A percentile compares a stretch with the other conserved stretches of the same genome.
Conservation (phyloP, 441 rosid species). For the Oxalis stricta region DNA sequence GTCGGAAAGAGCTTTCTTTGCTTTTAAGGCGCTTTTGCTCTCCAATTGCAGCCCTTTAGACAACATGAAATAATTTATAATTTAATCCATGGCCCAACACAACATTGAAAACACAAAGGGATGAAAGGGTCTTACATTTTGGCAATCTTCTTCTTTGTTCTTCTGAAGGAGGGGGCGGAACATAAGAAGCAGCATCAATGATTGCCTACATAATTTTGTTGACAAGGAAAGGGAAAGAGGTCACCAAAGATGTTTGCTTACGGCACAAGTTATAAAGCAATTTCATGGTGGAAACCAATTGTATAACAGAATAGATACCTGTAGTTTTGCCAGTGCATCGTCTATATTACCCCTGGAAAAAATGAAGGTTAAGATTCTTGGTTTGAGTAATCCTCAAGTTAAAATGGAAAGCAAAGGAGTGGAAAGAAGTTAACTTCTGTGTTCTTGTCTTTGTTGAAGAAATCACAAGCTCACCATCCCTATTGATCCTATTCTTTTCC, state of each 20-base stretch:
- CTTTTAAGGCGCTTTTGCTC: conserved; percentile 68
- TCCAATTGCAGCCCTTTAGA: conserved; percentile 70
- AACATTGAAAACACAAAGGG: background rate
- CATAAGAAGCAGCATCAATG: conserved; percentile 76
- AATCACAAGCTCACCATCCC: conserved; percentile 86
- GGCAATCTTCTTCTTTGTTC: conserved; percentile 86
- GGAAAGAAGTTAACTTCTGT: conserved; percentile 46
- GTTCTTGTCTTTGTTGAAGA: conserved; percentile 93
- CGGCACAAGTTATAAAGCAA: background rate
- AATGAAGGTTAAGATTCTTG: conserved; percentile 5
- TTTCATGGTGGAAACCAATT: background rate
- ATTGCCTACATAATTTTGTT: conserved; percentile 40
- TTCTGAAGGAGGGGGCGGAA: conserved; percentile 96
- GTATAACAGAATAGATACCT: conserved; percentile 25
- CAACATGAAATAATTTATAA: background rate
- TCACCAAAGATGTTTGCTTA: background rate
- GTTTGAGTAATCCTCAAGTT: conserved; percentile 2
- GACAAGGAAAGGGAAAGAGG: background rate
- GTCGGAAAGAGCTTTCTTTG: conserved; percentile 66
- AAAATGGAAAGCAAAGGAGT: background rate
- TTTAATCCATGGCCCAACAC: background rate
- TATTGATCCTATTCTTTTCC: conserved; percentile 94
- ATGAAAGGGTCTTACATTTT: conserved; percentile 38
- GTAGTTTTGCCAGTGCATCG: conserved; percentile 76
- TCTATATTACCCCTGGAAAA: conserved; percentile 78